Percentiles rank a stretch among this genome's conserved stretches.
phyloP scores from a whole-genome alignment of 257 asterid species.

The Nicotiana paniculata region DNA sequence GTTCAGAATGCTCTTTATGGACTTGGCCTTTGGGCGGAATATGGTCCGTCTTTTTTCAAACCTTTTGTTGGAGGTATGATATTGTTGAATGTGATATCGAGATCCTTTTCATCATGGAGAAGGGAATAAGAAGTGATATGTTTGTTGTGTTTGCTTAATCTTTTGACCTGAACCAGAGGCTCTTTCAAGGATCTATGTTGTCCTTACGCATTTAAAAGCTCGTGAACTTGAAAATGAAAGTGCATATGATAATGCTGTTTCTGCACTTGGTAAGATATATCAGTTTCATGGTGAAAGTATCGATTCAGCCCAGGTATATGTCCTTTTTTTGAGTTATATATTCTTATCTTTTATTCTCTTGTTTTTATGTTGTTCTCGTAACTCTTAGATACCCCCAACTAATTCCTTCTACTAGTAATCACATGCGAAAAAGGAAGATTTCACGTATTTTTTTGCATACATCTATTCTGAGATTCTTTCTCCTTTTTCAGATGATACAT shows the following conservation, averaged over 20 bases:
- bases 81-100: neutral
- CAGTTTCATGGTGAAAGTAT: constrained; percentile 83
- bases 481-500: no score
- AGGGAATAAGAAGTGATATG: neutral
- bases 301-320: constrained; percentile 35
- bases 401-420: no score
- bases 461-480: no score
- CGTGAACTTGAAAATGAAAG: constrained; percentile 55
- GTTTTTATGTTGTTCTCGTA: no score
- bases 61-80: constrained; percentile 76
- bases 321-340: neutral
- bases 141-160: neutral
- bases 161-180: constrained; percentile 47
- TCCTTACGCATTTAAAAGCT: constrained; percentile 61
- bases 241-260: constrained; percentile 95
- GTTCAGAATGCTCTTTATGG: constrained; percentile 92
- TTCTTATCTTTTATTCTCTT: no score
- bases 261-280: constrained; percentile 89
- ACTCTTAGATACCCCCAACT: no score
- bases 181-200: constrained; percentile 79
- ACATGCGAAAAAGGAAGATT: no score
- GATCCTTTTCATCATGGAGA: neutral
- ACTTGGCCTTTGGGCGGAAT: constrained; percentile 88
- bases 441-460: no score
- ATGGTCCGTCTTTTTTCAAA: constrained; percentile 73